Evolutionary conservation across 2,329 filamentous ascomycete genomes (phyloP).

Genomic region (Oidium heveae): DNA sequence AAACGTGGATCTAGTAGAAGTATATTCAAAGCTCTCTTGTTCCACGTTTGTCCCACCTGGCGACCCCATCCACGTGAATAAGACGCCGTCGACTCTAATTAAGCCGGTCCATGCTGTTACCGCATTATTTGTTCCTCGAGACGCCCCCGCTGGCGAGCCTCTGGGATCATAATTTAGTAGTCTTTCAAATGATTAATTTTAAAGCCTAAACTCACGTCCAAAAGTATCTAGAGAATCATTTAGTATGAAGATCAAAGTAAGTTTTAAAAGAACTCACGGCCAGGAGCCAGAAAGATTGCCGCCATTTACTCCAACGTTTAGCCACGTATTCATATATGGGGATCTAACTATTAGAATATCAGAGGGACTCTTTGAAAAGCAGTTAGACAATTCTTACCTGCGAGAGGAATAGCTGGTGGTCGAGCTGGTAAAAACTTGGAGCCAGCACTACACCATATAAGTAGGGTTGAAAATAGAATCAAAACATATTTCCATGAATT

Average conservation of each 20-base stretch:
- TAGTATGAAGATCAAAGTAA: slow-evolving; percentile 1
- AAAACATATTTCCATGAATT: too few relatives aligned
- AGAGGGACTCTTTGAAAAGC: background rate
- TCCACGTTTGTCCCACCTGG: slow-evolving; percentile 22
- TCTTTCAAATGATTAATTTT: background rate
- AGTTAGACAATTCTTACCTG: slow-evolving; percentile 16
- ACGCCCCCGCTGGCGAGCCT: slow-evolving; percentile 8
- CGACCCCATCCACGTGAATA: slow-evolving; percentile 40
- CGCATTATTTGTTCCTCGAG: slow-evolving; percentile 19
- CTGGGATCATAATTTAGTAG: slow-evolving; percentile 2
- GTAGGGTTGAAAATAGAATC: too few relatives aligned
- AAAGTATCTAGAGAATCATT: slow-evolving; percentile 8
- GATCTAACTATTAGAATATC: slow-evolving; percentile 23
- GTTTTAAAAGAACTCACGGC: too few relatives aligned
- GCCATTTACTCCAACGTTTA: slow-evolving; percentile 29
- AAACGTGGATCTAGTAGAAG: slow-evolving; percentile 46
- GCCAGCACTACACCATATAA: background rate
- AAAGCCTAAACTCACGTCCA: slow-evolving; percentile 8
- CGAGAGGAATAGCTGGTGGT: slow-evolving; percentile 43
- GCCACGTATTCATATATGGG: slow-evolving; percentile 55
- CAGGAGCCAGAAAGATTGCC: too few relatives aligned
- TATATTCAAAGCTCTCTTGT: slow-evolving; percentile 42
- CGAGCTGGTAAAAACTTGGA: slow-evolving; percentile 38
- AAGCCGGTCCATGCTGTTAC: slow-evolving; percentile 43
- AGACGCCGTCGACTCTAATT: slow-evolving; percentile 37